Conservation (phyloP, 768 basidiomycete species). For the Lactarius akahatsu region DNA sequence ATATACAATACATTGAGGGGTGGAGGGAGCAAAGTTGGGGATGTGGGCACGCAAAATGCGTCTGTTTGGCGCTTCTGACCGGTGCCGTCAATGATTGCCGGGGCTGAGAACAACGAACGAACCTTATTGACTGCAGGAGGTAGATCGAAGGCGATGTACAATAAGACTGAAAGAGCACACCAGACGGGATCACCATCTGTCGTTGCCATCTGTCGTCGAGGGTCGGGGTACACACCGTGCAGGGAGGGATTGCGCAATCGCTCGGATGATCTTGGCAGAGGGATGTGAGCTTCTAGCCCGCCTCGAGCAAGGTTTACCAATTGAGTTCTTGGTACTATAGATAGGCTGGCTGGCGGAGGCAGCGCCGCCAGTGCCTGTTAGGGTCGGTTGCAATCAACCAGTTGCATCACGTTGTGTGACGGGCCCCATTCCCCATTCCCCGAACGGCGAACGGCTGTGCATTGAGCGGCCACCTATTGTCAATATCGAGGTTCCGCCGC, state of each 20-base stretch:
- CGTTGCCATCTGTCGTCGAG: not conserved
- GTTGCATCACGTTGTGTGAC: conserved; percentile 3
- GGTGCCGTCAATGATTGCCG: conserved; percentile 1
- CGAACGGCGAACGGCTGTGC: not conserved
- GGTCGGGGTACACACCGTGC: no score
- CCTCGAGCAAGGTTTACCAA: conserved; percentile 13
- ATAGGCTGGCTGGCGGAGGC: not conserved
- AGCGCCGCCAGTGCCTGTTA: conserved; percentile 2
- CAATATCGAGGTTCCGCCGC: not conserved
- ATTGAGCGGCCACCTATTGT: not conserved
- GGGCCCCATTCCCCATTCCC: not conserved
- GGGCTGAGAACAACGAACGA: not conserved
- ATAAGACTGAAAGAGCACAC: not conserved
- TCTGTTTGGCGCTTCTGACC: conserved; percentile 14
- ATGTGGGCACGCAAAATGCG: not conserved
- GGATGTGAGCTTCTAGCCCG: conserved; percentile 10
- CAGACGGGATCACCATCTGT: not conserved
- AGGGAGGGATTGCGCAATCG: not conserved
- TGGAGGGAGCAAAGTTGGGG: not conserved
- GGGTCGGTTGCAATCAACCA: conserved; percentile 1
- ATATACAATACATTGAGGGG: not conserved
- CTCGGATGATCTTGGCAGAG: not conserved
- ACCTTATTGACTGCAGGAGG: conserved; percentile 13
- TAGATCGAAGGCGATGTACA: not conserved
- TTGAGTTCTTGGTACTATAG: not conserved